These are phyloP conservation scores for Brasilioporus rufonigricans DNA, from an alignment of 768 basidiomycete genomes.

Conservation along the genomic window DNA sequence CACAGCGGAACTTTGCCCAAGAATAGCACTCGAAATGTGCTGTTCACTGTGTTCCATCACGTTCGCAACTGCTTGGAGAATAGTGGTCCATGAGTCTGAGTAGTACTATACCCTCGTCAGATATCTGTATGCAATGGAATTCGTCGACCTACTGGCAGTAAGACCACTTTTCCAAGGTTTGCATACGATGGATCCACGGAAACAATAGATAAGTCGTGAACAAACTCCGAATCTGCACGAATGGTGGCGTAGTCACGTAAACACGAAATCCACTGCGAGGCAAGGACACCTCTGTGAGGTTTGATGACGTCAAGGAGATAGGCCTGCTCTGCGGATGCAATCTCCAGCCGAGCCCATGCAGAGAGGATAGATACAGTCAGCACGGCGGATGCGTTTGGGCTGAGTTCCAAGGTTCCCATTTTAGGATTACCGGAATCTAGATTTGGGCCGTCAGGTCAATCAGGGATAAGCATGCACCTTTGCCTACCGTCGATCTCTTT, in stretches of 20 bases:
- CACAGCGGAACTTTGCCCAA: slow-evolving; percentile 48
- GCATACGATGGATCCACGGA: slow-evolving; percentile 81
- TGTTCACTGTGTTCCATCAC: slow-evolving; percentile 71
- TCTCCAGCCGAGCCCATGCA: slow-evolving; percentile 92
- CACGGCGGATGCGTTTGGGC: slow-evolving; percentile 95
- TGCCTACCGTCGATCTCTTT: slow-evolving; percentile 83
- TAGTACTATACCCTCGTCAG: slow-evolving; percentile 65
- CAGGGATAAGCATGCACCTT: background rate
- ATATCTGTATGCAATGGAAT: background rate
- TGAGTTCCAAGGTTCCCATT: slow-evolving; percentile 84
- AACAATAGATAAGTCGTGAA: slow-evolving; percentile 71
- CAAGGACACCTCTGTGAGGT: slow-evolving; percentile 72
- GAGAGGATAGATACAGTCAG: slow-evolving; percentile 88
- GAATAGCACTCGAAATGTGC: slow-evolving; percentile 74
- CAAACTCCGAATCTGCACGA: slow-evolving; percentile 82
- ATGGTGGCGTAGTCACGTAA: slow-evolving; percentile 92
- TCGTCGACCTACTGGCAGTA: slow-evolving; percentile 71
- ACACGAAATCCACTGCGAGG: slow-evolving; percentile 83
- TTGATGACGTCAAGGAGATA: slow-evolving; percentile 82
- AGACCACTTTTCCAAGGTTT: slow-evolving; percentile 85
- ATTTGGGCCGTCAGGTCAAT: slow-evolving; percentile 8
- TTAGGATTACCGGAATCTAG: slow-evolving; percentile 81
- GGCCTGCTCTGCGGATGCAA: slow-evolving; percentile 66
- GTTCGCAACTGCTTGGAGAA: slow-evolving; percentile 82
- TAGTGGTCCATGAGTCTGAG: slow-evolving; percentile 71